Evolutionary conservation across 768 basidiomycete species (phyloP), one percentile per base, ranked within the genome.

Genomic region (Boletus huronensis): DNA sequence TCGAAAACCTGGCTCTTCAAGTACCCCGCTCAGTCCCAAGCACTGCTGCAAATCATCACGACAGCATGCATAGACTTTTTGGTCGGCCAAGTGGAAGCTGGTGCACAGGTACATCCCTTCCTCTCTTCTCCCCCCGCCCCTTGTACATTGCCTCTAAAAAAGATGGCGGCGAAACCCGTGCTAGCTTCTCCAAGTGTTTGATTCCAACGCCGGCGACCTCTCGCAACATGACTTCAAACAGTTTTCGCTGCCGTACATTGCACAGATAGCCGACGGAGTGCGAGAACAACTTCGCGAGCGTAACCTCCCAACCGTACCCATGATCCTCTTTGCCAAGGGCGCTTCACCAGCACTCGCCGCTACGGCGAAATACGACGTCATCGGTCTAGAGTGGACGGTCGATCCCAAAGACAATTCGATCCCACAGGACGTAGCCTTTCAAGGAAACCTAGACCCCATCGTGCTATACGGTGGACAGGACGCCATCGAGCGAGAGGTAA

Each of bases 261-360:
- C 77, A 43, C 82, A 83, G 62, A 94, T 98, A 63, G 82, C 88
- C 16, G 72, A 72, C 2, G 76, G 82, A 53, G 90, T 98, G 54
- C 84, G 82, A 50, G 63, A 66, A 21, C 78, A 77, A 28, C 81
- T 98, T 28, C 63, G 64, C 14, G 74, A 74, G 14, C 79, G 83
- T 44, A 71, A 72, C 41, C 70, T 91, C 42, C 79, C 83, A 3
- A 59, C 65, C 16, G 82, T 87, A 0, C 91, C 96, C 42, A 84
- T 98, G 79, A 96, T 85, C 21, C 81, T 98, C 48, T 99, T 98
- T 64, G 88, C 97, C 51, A 99, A 98, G 70, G 96, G 97, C 40
- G 90, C 94, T 6, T 90, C 95, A 61, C 76, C 85, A 23, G 81
- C 87, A 5, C 78, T 95, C 42, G 82, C 90, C 0, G 74, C 82